A percentile compares a stretch with the other conserved stretches of the same genome.
phyloP scores from a whole-genome alignment of 192 early-diverging fungal species.

The Rhizophlyctis rosea region DNA sequence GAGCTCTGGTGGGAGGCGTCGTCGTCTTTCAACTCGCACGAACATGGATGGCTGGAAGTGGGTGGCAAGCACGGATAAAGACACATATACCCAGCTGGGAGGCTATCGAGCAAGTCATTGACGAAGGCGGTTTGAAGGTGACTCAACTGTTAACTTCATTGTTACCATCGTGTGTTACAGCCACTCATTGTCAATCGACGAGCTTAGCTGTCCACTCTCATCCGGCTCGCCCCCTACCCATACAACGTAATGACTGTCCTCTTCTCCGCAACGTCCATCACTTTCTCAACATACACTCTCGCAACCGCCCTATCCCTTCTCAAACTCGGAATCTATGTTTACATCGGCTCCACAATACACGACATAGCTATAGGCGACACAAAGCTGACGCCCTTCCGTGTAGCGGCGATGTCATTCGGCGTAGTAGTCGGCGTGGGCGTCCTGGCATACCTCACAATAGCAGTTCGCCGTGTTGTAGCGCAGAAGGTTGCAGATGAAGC shows the following conservation, averaged over 20 bases:
- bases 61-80: conserved; percentile 11
- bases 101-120: conserved; percentile 24
- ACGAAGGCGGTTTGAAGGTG: conserved; percentile 29
- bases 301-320: conserved; percentile 22
- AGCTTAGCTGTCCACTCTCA: conserved; percentile 58
- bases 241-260: conserved; percentile 53
- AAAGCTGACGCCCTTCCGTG: conserved; percentile 9
- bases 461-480: conserved; percentile 18
- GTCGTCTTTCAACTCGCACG: conserved; percentile 19
- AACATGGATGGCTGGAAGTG: conserved; percentile 15
- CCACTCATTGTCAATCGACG: neutral
- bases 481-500: too few species aligned
- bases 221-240: conserved; percentile 72
- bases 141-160: neutral
- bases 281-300: conserved; percentile 1
- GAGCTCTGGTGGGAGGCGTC: conserved; percentile 29
- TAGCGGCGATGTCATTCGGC: conserved; percentile 14
- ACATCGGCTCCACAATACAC: conserved; percentile 29
- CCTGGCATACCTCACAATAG: conserved; percentile 20
- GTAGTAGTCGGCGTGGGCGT: conserved; percentile 12
- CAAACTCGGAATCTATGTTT: conserved; percentile 28
- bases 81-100: conserved; percentile 15
- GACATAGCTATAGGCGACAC: conserved; percentile 22
- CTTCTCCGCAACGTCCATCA: conserved; percentile 28
- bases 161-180: neutral